Evolutionary conservation across 148 eudicot genomes (phyloP).

Genomic region (Cornus suecica): DNA sequence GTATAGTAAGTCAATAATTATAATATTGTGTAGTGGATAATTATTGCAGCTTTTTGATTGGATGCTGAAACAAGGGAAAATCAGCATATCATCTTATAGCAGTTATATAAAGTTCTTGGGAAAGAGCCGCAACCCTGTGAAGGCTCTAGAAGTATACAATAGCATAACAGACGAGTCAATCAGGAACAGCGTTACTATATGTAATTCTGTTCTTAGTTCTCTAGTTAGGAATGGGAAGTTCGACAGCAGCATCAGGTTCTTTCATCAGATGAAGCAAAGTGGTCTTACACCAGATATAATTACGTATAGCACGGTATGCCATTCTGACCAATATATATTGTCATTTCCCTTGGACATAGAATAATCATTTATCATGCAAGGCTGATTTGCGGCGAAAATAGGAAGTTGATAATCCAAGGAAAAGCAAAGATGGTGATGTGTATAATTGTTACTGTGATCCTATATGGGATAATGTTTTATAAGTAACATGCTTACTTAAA

Average conservation of each 20-base stretch:
- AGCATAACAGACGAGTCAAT: conserved; percentile 53
- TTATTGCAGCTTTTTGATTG: conserved; percentile 78
- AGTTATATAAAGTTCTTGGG: conserved; percentile 74
- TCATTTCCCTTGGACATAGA: background rate
- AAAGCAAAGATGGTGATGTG: background rate
- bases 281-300: conserved; percentile 79
- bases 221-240: conserved; percentile 54
- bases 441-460: background rate
- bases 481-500: background rate
- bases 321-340: background rate
- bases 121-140: conserved; percentile 42
- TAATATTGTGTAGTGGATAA: background rate
- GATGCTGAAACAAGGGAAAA: conserved; percentile 70
- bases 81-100: conserved; percentile 73
- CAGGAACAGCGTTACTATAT: conserved; percentile 58
- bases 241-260: conserved; percentile 48
- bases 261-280: conserved; percentile 79
- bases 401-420: background rate
- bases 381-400: conserved; percentile 7
- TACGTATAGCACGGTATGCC: conserved; percentile 79
- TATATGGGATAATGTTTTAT: background rate
- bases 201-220: conserved; percentile 80
- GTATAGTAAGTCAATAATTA: background rate
- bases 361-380: background rate
- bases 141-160: conserved; percentile 59